A percentile compares a stretch with the other conserved stretches of the same genome.
Evolutionary conservation across 2,329 filamentous ascomycete genomes (phyloP).

Genomic region (Coniella vitis): DNA sequence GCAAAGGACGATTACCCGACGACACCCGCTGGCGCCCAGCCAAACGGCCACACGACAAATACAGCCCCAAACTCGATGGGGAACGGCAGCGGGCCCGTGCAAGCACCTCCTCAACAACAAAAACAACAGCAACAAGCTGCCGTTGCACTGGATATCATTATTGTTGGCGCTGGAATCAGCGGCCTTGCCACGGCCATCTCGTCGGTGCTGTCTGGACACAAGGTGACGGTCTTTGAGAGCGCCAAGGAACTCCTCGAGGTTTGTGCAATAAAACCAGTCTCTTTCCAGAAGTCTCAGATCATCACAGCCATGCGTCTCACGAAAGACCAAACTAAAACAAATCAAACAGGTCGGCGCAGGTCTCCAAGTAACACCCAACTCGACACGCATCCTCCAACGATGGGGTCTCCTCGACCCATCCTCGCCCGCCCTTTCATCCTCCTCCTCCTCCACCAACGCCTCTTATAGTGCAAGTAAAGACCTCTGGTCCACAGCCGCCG

Average conservation of each 20-base stretch:
- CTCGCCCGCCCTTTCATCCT: no score
- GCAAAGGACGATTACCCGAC: no score
- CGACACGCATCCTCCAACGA: conserved; percentile 21
- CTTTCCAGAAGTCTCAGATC: neutral
- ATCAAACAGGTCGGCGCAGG: conserved; percentile 21
- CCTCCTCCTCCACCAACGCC: no score
- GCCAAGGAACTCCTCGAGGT: conserved; percentile 17
- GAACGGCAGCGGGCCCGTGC: no score
- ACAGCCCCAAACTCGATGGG: no score
- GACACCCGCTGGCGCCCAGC: no score
- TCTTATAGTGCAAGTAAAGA: no score
- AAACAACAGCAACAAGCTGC: conserved; percentile 7
- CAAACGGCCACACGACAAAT: no score
- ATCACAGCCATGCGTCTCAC: neutral
- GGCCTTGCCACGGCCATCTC: conserved; percentile 16
- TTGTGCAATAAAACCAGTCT: neutral
- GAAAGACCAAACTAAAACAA: no score
- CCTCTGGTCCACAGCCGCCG: conserved; percentile 20
- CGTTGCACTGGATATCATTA: conserved; percentile 11
- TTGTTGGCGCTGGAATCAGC: conserved; percentile 15
- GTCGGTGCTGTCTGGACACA: conserved; percentile 13
- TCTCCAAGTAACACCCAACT: conserved; percentile 25
- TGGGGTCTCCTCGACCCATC: conserved; percentile 20
- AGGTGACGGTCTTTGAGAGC: conserved; percentile 16
- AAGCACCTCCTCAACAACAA: no score